These are phyloP conservation scores for Ajuga chamaepitys DNA, from an alignment of 257 asterid genomes.

Conservation along the genomic window DNA sequence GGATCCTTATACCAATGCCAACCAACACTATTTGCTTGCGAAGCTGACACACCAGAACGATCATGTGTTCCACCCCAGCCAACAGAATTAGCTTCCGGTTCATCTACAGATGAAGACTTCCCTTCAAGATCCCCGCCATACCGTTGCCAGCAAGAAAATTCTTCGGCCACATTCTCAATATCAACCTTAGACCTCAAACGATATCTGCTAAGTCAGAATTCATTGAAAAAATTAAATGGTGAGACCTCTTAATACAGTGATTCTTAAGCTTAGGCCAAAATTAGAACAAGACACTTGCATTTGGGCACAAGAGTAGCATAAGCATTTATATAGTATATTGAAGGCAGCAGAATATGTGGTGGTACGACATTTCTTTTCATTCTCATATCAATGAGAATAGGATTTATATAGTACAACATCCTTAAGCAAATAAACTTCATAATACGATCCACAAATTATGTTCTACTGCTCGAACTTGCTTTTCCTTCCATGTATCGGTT, in stretches of 20 bases:
- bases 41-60: conserved; percentile 46
- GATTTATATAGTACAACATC: not conserved
- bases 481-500: not conserved
- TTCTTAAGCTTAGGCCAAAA: not conserved
- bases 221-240: not conserved
- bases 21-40: conserved; percentile 50
- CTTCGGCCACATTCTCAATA: conserved; percentile 56
- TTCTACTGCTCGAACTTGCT: not conserved
- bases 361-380: not conserved
- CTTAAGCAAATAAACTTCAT: not conserved
- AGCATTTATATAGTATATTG: not conserved
- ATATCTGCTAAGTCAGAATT: conserved; percentile 43
- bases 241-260: not conserved
- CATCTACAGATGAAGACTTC: conserved; percentile 32
- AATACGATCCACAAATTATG: not conserved
- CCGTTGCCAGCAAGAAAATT: conserved; percentile 84
- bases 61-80: conserved; percentile 78
- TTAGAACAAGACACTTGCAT: not conserved
- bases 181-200: conserved; percentile 86
- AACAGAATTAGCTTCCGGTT: conserved; percentile 57
- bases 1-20: conserved; percentile 91
- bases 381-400: not conserved
- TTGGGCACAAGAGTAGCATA: not conserved
- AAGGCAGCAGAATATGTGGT: not conserved
- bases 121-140: conserved; percentile 45